Evolutionary conservation across 2,329 filamentous ascomycete genomes (phyloP).

Genomic region (Xylariaceae sp.): DNA sequence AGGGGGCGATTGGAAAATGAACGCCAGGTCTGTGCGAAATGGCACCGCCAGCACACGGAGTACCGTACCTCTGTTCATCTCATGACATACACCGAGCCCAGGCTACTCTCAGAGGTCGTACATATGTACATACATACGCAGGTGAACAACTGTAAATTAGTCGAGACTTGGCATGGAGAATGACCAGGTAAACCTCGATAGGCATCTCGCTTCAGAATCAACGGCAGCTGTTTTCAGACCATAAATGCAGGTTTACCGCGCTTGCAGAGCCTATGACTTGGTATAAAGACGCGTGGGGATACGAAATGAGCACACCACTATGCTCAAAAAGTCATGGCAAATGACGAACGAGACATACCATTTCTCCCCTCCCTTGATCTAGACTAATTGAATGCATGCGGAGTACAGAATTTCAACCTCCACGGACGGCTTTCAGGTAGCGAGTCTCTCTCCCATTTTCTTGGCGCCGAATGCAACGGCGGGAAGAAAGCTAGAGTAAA

Average conservation of each 20-base stretch:
- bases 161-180: constrained; percentile 27
- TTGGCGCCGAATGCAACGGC: constrained; percentile 15
- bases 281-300: constrained; percentile 14
- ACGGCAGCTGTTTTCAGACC: constrained; percentile 29
- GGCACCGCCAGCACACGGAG: constrained; percentile 5
- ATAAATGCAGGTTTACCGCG: constrained; percentile 25
- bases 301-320: constrained; percentile 23
- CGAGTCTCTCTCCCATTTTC: constrained; percentile 2
- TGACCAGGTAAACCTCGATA: constrained; percentile 27
- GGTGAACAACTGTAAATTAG: constrained; percentile 22
- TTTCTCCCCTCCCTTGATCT: constrained; percentile 16
- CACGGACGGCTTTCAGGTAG: constrained; percentile 6
- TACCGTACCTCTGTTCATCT: constrained; percentile 5
- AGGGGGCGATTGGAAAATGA: constrained; percentile 11
- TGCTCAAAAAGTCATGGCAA: constrained; percentile 17
- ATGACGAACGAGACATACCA: neutral
- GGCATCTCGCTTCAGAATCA: constrained; percentile 30
- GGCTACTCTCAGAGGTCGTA: constrained; percentile 11
- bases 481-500: constrained; percentile 8
- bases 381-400: constrained; percentile 25
- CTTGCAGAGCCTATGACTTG: constrained; percentile 21
- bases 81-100: constrained; percentile 16
- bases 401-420: constrained; percentile 21
- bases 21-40: constrained; percentile 12
- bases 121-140: constrained; percentile 9